Evolutionary conservation across 768 basidiomycete genomes (phyloP).

Genomic region (Favolaschia claudopus): DNA sequence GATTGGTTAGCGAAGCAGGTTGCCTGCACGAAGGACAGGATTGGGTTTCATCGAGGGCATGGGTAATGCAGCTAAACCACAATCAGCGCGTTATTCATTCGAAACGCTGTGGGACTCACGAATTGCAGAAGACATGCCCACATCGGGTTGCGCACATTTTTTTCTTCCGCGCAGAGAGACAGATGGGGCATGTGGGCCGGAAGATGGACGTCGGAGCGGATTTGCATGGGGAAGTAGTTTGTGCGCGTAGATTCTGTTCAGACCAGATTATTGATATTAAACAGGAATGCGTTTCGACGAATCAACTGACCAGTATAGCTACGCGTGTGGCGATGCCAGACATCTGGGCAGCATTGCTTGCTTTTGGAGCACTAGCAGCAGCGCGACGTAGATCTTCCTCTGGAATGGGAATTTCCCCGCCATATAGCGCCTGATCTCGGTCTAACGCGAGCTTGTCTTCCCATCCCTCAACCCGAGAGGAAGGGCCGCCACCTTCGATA

Average conservation of each 20-base stretch:
- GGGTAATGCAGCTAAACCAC: constrained; percentile 17
- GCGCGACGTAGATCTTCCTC: constrained; percentile 12
- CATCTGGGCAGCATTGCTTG: background rate
- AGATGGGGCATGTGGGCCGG: constrained; percentile 36
- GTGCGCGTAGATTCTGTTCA: background rate
- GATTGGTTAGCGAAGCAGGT: constrained; percentile 6
- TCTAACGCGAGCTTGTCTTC: constrained; percentile 36
- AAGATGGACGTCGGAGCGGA: too few relatives aligned
- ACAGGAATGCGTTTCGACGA: background rate
- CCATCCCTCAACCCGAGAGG: constrained; percentile 35
- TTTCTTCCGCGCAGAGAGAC: constrained; percentile 32
- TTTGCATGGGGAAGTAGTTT: constrained; percentile 6
- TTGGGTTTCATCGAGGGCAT: constrained; percentile 7
- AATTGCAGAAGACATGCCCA: constrained; percentile 42
- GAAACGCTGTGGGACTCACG: constrained; percentile 29
- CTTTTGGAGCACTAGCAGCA: too few relatives aligned
- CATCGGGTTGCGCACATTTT: constrained; percentile 38
- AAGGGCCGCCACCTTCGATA: constrained; percentile 29
- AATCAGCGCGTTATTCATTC: background rate
- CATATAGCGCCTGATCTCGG: constrained; percentile 31
- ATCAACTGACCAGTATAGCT: background rate
- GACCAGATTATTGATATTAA: background rate
- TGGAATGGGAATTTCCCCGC: constrained; percentile 28
- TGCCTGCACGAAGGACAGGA: constrained; percentile 24
- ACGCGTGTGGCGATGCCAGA: background rate